These are phyloP conservation scores for Saccharomycodes ludwigii DNA, from an alignment of 805 yeast species.

Conservation along the genomic window DNA sequence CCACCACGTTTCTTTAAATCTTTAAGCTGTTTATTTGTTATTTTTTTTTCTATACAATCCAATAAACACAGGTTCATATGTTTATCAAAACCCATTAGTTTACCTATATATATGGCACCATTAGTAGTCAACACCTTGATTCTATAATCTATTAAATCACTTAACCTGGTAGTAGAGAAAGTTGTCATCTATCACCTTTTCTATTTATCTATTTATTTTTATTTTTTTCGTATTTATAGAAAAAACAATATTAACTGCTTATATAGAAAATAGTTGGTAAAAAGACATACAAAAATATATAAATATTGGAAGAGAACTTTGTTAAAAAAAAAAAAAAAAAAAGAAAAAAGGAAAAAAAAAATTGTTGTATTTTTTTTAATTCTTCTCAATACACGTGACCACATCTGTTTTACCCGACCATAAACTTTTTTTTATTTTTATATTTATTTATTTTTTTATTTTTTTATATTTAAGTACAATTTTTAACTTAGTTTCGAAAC, in stretches of 20 bases:
- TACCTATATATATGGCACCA: constrained; percentile 67
- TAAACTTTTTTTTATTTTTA: too few relatives aligned
- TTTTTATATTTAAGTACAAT: too few relatives aligned
- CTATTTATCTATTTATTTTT: not conserved
- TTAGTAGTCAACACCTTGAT: constrained; percentile 68
- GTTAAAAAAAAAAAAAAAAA: not conserved
- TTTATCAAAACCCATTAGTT: constrained; percentile 76
- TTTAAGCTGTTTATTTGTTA: constrained; percentile 42
- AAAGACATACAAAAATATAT: too few relatives aligned
- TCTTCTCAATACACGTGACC: too few relatives aligned
- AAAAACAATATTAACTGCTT: too few relatives aligned
- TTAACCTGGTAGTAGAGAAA: constrained; percentile 16
- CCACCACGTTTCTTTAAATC: constrained; percentile 23
- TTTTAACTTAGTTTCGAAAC: too few relatives aligned
- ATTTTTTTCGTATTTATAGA: not conserved
- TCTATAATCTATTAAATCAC: constrained; percentile 63
- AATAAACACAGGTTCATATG: constrained; percentile 77
- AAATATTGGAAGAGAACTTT: not conserved
- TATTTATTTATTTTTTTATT: too few relatives aligned
- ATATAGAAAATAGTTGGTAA: too few relatives aligned
- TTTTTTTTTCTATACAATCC: constrained; percentile 74
- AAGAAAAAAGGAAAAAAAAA: not conserved
- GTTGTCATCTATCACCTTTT: not conserved
- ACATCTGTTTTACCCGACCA: too few relatives aligned
- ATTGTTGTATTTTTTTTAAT: too few relatives aligned